phyloP scores from a whole-genome alignment of 2,329 filamentous ascomycete genomes.

The Rutstroemia sp. region DNA sequence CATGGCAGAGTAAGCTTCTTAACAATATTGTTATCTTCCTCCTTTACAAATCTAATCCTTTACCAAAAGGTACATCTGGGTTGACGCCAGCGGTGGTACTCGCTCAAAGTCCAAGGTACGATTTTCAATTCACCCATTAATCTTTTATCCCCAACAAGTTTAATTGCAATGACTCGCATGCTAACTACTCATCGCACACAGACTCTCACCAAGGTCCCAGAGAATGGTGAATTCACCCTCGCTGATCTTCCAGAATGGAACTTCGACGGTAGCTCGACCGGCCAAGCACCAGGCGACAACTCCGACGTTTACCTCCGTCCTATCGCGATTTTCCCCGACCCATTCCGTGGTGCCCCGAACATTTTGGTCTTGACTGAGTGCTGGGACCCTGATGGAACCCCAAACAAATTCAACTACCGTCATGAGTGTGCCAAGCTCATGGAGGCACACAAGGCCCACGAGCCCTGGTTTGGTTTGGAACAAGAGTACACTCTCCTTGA shows the following conservation, averaged over 20 bases:
- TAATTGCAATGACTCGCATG: slow-evolving; percentile 8
- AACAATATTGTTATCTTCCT: slow-evolving; percentile 39
- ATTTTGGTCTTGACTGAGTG: slow-evolving; percentile 92
- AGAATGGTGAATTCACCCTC: slow-evolving; percentile 34
- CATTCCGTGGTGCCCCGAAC: slow-evolving; percentile 84
- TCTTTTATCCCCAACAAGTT: slow-evolving; percentile 1
- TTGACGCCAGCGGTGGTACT: slow-evolving; percentile 73
- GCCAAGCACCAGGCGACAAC: slow-evolving; percentile 89
- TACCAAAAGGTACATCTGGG: slow-evolving; percentile 68
- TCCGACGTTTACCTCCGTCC: slow-evolving; percentile 96
- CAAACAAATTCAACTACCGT: slow-evolving; percentile 98
- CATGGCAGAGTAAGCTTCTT: slow-evolving; percentile 85
- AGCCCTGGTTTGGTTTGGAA: slow-evolving; percentile 96
- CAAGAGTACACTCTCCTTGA: slow-evolving; percentile 97
- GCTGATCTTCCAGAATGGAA: slow-evolving; percentile 72
- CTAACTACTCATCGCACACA: slow-evolving; percentile 27
- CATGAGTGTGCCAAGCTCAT: slow-evolving; percentile 87
- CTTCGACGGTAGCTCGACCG: slow-evolving; percentile 84
- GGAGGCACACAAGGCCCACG: slow-evolving; percentile 72
- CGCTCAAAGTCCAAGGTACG: slow-evolving; percentile 96
- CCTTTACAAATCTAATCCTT: slow-evolving; percentile 6
- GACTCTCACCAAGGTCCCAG: slow-evolving; percentile 55
- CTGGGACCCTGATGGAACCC: slow-evolving; percentile 87
- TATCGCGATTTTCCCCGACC: slow-evolving; percentile 81
- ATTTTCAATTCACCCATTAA: slow-evolving; percentile 17